These are phyloP conservation scores for Platanthera guangdongensis DNA, from an alignment of 106 monocot species.

Conservation along the genomic window DNA sequence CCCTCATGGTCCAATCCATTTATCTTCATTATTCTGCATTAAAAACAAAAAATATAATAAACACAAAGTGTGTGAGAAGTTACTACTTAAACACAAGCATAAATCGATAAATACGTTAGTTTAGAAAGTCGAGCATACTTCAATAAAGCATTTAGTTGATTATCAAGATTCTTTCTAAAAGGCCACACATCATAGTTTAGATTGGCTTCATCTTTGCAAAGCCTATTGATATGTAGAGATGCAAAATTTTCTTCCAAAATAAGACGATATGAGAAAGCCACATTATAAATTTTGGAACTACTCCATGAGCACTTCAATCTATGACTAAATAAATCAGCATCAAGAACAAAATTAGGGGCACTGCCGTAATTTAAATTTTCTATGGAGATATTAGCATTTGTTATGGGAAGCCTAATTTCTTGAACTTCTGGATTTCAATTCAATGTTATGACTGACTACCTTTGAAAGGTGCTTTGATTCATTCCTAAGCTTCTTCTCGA, in stretches of 20 bases:
- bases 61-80: background rate
- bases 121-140: conserved; percentile 31
- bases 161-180: too few relatives aligned
- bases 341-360: background rate
- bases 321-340: background rate
- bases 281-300: conserved; percentile 43
- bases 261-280: conserved; percentile 55
- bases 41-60: conserved; percentile 3
- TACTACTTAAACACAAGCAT: background rate
- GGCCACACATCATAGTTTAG: conserved; percentile 12
- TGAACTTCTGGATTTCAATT: too few relatives aligned
- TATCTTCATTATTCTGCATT: conserved; percentile 68
- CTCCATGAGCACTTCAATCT: conserved; percentile 80
- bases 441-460: too few relatives aligned
- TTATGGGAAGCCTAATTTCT: too few relatives aligned
- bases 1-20: conserved; percentile 86
- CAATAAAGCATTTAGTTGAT: too few relatives aligned
- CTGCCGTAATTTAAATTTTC: background rate
- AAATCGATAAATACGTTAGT: background rate
- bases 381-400: conserved; percentile 2
- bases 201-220: conserved; percentile 18
- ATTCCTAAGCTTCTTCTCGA: too few relatives aligned
- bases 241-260: conserved; percentile 64
- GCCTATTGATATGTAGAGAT: conserved; percentile 24
- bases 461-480: too few relatives aligned